phyloP scores from a whole-genome alignment of 768 basidiomycete genomes.

The Brasilioporus rufonigricans region DNA sequence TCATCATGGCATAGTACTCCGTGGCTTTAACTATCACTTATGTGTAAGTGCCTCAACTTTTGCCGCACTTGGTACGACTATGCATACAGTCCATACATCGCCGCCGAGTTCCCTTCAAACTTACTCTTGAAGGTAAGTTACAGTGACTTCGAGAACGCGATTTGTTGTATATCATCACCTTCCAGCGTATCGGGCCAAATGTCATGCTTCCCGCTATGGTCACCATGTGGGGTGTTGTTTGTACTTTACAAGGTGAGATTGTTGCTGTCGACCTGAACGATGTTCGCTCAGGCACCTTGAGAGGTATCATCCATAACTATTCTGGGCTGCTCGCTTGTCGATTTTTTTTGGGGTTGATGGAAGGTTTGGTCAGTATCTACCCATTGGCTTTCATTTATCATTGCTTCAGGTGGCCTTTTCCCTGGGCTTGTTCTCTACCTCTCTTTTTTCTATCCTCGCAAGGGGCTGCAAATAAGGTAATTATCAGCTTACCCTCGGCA shows the following conservation, averaged over 20 bases:
- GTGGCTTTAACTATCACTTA: conserved; percentile 30
- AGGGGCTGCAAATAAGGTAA: conserved; percentile 24
- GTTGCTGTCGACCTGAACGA: not conserved
- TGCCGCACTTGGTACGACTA: not conserved
- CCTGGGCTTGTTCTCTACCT: conserved; percentile 58
- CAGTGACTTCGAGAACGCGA: not conserved
- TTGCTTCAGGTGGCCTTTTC: conserved; percentile 48
- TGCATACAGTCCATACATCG: conserved; percentile 47
- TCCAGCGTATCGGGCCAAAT: conserved; percentile 48
- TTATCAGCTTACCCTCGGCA: not conserved
- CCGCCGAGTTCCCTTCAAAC: conserved; percentile 61
- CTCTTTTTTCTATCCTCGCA: conserved; percentile 45
- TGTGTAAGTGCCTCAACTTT: conserved; percentile 12
- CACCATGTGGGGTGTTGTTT: conserved; percentile 66
- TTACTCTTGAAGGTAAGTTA: conserved; percentile 46
- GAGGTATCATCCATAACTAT: conserved; percentile 45
- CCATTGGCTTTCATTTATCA: not conserved
- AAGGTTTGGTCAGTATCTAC: conserved; percentile 41
- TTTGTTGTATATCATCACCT: not conserved
- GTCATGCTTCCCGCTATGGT: conserved; percentile 61
- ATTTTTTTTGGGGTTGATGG: conserved; percentile 50
- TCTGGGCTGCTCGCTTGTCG: conserved; percentile 53
- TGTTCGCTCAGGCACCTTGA: not conserved
- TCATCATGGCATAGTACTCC: conserved; percentile 31
- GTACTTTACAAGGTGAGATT: conserved; percentile 53